phyloP scores from a whole-genome alignment of 148 eudicot species.

The Camellia sinensis region DNA sequence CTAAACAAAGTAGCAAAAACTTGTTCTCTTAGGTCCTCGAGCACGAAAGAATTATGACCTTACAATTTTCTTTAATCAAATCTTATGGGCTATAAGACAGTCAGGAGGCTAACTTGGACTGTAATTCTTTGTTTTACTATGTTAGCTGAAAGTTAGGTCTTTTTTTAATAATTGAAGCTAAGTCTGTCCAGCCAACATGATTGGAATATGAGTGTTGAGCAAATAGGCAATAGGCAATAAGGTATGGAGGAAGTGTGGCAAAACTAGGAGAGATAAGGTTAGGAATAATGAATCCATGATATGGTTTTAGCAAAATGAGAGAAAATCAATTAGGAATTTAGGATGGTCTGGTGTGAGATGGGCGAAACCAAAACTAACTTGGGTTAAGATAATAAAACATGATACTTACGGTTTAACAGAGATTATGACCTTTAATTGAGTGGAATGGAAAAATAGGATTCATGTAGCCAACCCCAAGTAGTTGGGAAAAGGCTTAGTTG shows the following conservation, averaged over 20 bases:
- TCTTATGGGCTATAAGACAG: background rate
- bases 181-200: background rate
- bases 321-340: background rate
- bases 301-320: background rate
- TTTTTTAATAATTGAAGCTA: background rate
- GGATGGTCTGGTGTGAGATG: background rate
- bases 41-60: background rate
- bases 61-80: background rate
- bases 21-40: background rate
- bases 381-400: background rate
- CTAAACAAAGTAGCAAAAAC: background rate
- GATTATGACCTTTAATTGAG: background rate
- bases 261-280: conserved; percentile 1
- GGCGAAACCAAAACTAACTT: no score
- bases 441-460: background rate
- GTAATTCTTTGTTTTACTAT: background rate
- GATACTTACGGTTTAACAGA: background rate
- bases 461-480: background rate
- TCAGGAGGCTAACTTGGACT: background rate
- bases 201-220: background rate
- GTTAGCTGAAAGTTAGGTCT: background rate
- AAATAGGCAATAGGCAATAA: background rate
- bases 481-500: background rate
- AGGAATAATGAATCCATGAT: background rate
- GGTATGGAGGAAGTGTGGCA: background rate